phyloP scores from a whole-genome alignment of 2,329 filamentous ascomycete species.

The Lasiodiplodia citricola region DNA sequence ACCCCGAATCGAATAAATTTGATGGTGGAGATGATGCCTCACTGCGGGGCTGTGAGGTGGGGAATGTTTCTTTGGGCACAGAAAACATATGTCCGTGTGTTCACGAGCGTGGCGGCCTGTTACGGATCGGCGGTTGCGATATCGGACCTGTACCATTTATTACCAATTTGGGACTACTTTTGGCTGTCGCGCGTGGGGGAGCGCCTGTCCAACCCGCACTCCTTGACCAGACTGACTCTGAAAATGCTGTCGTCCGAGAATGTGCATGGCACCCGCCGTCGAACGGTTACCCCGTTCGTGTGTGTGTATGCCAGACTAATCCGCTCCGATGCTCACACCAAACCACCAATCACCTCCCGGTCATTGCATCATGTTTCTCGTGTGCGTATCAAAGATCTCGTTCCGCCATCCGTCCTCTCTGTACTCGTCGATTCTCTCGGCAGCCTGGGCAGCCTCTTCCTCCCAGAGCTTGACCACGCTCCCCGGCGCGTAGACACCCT shows the following conservation, averaged over 20 bases:
- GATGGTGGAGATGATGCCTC: not conserved
- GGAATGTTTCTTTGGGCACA: not conserved
- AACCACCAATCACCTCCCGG: not conserved
- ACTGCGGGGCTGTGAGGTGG: not conserved
- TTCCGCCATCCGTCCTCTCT: slow-evolving; percentile 80
- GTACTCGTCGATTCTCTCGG: slow-evolving; percentile 76
- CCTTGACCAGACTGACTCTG: not conserved
- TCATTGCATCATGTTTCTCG: slow-evolving; percentile 34
- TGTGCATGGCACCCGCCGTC: not conserved
- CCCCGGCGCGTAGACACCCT: slow-evolving; percentile 83
- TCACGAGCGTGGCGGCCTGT: not conserved
- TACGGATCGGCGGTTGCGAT: not conserved
- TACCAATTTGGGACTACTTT: not conserved
- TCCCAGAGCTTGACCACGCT: slow-evolving; percentile 91
- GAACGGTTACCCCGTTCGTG: not conserved
- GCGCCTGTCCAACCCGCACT: not conserved
- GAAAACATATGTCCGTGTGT: not conserved
- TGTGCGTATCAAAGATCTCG: slow-evolving; percentile 71
- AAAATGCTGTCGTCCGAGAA: not conserved
- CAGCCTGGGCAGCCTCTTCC: slow-evolving; percentile 72
- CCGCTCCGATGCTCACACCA: not conserved
- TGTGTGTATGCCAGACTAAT: not conserved
- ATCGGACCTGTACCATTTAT: not conserved
- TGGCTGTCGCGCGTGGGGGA: not conserved
- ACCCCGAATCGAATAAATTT: not conserved